Base-by-base conservation (phyloP, 139 green algal species). In the Yamagishiella unicocca region DNA sequence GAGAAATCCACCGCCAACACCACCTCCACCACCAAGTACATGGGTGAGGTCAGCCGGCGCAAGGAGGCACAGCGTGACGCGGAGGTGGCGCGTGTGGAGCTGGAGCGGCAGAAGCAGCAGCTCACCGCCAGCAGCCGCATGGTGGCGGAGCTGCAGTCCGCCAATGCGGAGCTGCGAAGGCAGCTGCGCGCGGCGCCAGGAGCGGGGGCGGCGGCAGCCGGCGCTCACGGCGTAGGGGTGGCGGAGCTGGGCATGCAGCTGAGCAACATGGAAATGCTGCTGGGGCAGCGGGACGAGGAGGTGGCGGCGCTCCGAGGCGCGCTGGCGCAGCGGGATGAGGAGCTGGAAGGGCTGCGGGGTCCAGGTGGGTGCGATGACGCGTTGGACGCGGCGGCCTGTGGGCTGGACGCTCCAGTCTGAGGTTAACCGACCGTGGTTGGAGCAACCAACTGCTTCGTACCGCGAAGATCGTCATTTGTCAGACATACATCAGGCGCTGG, bases 11-110 rank as follows among this genome's bases (percentile, higher is more conserved):
- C 90, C 35, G 66, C 94, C 27, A 92, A 84, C 53, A 93, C 87
- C 43, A 95, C 96, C 55, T 92, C 93, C 82, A 93, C 82, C 58
- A 91, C 90, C 40, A 97, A 97, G 71, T 97, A 96, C 90, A 97
- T 97, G 94, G 88, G 89, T 76, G 92, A 93, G 82, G 81, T 93
- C 29, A 22, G 50, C 31, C 67, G 58, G 72, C 90, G 90, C 74
- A 93, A 95, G 88, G 89, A 90, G 75, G 82, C 90, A 21, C 84
- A 89, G 54, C 73, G 77, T n/a, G 90, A 94, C 29, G 90, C 85
- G 2, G 91, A 87, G 29, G 75, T 45, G 1, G 42, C 84, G 5
- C 82, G 90, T 6, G 79, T 50, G 29, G 92, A 96, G 85, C 37
- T 92, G 24, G 84, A 92, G 2, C 85, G 86, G 33, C 85, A 95